Base-by-base conservation (phyloP, 352 stramenopile genomes). In the Pilasporangium apinafurcum region DNA sequence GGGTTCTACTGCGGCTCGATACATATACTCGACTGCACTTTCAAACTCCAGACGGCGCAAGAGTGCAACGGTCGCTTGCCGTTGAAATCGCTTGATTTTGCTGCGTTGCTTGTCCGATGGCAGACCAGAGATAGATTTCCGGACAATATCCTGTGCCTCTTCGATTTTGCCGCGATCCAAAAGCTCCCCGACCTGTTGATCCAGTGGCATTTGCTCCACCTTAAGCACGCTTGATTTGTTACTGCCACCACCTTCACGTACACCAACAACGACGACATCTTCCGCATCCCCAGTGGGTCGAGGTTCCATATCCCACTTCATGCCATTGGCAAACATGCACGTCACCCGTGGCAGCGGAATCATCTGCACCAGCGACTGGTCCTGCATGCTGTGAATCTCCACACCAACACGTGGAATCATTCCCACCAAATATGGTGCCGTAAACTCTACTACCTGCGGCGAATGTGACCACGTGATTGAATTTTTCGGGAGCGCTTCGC, bases 281-380 rank as follows among this genome's bases (percentile, higher is more conserved):
- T 94, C 82, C 3, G 58, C 66, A 37, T 94, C 82, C 26, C 75
- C 77, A 20, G 56, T 75, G 9, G 65, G 73, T 17, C 82, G 66
- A 2, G 82, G 82, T 21, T 92, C 79, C 82, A 94, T 94, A 51
- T 94, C 79, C 56, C 79, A 94, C 57, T 94, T 94, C 82, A 94
- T 94, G n/a, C 82, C 82, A 51, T 94, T 94, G 33, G 70, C 68
- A 54, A 94, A 94, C 52, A 94, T 88, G 17, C 70, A 82, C 7
- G 68, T 65, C 5, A 66, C 81, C 17, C 70, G 64, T 20, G 66
- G 60, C 7, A 94, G 56, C 10, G 79, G 56, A 35, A 94, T 57
- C 6, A 67, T 83, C 55, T 94, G 82, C 40, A 94, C 79, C 34
- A 91, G 55, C 3, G 65, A 74, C 43, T 80, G 75, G 52, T 94